Base-by-base conservation (phyloP, 352 stramenopile genomes). In the Phytophthora brassicae region DNA sequence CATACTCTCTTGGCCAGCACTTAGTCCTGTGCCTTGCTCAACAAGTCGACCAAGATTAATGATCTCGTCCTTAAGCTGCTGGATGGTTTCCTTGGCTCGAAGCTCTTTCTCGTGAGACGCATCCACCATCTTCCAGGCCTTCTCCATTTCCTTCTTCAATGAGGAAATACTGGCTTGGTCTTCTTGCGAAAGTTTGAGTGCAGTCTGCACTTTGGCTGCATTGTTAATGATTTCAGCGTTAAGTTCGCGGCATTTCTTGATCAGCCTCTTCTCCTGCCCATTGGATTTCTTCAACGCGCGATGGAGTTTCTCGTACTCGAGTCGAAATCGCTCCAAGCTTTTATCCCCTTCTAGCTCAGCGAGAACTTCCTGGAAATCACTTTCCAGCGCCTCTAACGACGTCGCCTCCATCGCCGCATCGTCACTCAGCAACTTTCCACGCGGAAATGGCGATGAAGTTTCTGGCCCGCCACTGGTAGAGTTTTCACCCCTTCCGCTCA, bases 211-310 rank as follows among this genome's bases (percentile, higher is more conserved):
- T 62, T 98, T 98, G 29, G 93, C 90, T 20, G 92, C 93, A 67
- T 98, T 98, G 76, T 97, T 98, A 50, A 98, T 92, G 55, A 98
- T 98, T 74, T 98, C 94, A 14, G 85, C 87, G 65, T 98, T 98
- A 14, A 98, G 67, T 60, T 98, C 95, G 19, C 89, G 84, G 60
- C 92, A 98, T 63, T 98, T 98, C 62, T 98, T 97, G 46, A 98
- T 95, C 23, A 98, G 77, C 50, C 96, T 94, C 68, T 98, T 97
- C 79, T 98, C 95, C 66, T 98, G 95, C 1, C 84, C 86, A 53
- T 97, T 95, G 7, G 87, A 97, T 60, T 97, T 97, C 39, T 95
- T 96, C 29, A 98, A 81, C 17, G 93, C 91, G 31, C 92, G 87
- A 60, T 98, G 90, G 12, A 98, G 78, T 72, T 98, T 98, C 66